Evolutionary conservation across 2,329 filamentous ascomycete species (phyloP), one percentile per base, ranked within the genome.

Genomic region (Colletotrichum sp.): DNA sequence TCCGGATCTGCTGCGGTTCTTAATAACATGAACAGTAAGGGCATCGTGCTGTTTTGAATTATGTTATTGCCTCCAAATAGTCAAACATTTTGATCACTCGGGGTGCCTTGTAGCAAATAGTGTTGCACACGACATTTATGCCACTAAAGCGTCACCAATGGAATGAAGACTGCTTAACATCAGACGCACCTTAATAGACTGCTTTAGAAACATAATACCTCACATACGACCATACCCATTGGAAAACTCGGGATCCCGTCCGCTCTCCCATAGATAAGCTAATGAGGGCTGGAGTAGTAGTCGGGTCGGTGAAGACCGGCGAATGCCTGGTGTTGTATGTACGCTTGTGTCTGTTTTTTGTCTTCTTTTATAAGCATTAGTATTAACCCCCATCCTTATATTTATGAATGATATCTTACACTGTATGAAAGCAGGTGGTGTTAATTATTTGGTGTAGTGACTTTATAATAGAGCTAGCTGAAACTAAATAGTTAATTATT

Each of bases 261-360:
- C 65, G 65, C 71, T 69, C 36, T 72, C 65, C 55, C 36, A 62
- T 72, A 44, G 49, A 60, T 34, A 59, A 57, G 49, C 49, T 16
- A 72, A 7, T 62, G 30, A 62, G 30, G 28, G 28, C 59, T 32
- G 28, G 16, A 62, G 26, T 32, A 34, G 59, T n/a, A n/a, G 30
- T 62, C 28, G 59, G 59, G 18, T 59, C 32, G 59, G 30, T 34
- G 59, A 32, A 12, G 28, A 62, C 30, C 18, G 28, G 59, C 30
- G 59, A 62, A 34, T 34, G 28, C 28, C 30, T 4, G 30, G 59
- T 34, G 59, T 16, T 34, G 59, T 34, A 62, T 62, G 28, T n/a
- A 13, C 12, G 6, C 12, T 13, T 13, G 6, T 13, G 32, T 34
- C 4, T 16, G 7, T 8, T 15, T 28, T 21, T 62, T n/a, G 15